Base-by-base conservation (phyloP, 2,329 filamentous ascomycete species). In the Polychaeton citri region DNA sequence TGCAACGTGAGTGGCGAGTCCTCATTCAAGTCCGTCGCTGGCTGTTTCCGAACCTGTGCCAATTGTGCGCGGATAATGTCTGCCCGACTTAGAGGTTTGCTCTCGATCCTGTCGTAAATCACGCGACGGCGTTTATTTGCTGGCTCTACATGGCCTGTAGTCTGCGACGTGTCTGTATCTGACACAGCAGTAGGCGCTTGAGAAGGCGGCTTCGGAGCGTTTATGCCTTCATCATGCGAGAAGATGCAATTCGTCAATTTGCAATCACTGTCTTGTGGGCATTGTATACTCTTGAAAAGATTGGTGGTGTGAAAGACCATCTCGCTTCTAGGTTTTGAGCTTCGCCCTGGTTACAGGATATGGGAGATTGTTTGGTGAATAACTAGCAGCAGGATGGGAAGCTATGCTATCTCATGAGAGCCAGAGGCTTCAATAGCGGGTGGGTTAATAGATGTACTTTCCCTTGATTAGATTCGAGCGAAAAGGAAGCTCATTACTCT, bases 211-310 rank as follows among this genome's bases (percentile, higher is more conserved):
- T n/a, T n/a, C n/a, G n/a, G n/a, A n/a, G n/a, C n/a, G n/a, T n/a
- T n/a, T n/a, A n/a, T n/a, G n/a, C 8, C 21, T 8, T 26, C 12
- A 36, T 64, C 52, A 53, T 79, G 74, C 9, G 58, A 62, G 54
- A 77, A 79, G 15, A 77, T 66, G 57, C 74, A 79, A 42, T 66
- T 65, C 10, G 68, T 58, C 9, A 77, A 56, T 19, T 54, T 48
- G 54, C 74, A 79, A 39, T 55, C 43, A 19, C 55, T 47, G 10
- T 62, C 63, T 42, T 64, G 59, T 6, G 74, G 74, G 51, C 74
- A 79, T 19, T 59, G 46, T 30, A 71, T 55, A 30, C 57, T 55
- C 39, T 64, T 67, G 57, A 74, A 73, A 6, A 72, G 53, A n/a
- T 67, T 69, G 9, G 67, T 60, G n/a, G 68, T 59, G 18, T 65